A percentile compares a stretch with the other conserved stretches of the same genome.
Evolutionary conservation across 306 rosid species (phyloP).

Genomic region (Castanospermum australe): DNA sequence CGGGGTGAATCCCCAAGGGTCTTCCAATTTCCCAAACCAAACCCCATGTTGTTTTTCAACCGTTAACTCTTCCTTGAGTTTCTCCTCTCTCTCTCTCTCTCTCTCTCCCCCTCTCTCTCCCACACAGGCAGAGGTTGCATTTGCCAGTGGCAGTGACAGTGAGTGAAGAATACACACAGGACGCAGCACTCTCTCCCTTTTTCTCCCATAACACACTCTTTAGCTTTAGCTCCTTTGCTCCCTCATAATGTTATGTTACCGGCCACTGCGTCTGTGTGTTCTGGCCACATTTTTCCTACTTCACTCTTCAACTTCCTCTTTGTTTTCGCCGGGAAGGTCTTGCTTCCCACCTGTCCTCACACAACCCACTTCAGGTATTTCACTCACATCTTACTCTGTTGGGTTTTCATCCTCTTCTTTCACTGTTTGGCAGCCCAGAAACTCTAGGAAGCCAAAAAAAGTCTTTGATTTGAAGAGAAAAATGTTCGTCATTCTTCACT

Average conservation of each 20-base stretch:
- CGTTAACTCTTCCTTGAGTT: not conserved
- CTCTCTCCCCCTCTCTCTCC: not conserved
- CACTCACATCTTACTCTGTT: not conserved
- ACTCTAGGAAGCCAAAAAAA: not conserved
- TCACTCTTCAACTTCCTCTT: slow-evolving; percentile 21
- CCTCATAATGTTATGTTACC: slow-evolving; percentile 19
- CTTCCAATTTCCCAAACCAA: not conserved
- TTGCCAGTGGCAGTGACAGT: not conserved
- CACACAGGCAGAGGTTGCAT: not conserved
- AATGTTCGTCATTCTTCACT: not conserved
- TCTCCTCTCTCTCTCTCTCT: not conserved
- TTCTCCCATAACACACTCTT: not conserved
- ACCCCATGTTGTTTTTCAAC: slow-evolving; percentile 23
- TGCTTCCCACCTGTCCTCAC: not conserved
- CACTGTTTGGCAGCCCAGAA: not conserved
- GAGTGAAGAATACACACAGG: slow-evolving; percentile 9
- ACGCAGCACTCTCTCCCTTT: not conserved
- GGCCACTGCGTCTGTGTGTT: slow-evolving; percentile 27
- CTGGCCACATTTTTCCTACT: slow-evolving; percentile 23
- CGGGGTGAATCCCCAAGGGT: slow-evolving; percentile 21
- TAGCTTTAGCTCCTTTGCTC: not conserved
- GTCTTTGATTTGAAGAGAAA: not conserved
- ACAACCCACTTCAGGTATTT: slow-evolving; percentile 33
- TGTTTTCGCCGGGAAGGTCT: slow-evolving; percentile 2
- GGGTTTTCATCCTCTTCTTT: not conserved